phyloP scores from a whole-genome alignment of 805 yeast genomes.

The Lipomyces yamanashiensis region DNA sequence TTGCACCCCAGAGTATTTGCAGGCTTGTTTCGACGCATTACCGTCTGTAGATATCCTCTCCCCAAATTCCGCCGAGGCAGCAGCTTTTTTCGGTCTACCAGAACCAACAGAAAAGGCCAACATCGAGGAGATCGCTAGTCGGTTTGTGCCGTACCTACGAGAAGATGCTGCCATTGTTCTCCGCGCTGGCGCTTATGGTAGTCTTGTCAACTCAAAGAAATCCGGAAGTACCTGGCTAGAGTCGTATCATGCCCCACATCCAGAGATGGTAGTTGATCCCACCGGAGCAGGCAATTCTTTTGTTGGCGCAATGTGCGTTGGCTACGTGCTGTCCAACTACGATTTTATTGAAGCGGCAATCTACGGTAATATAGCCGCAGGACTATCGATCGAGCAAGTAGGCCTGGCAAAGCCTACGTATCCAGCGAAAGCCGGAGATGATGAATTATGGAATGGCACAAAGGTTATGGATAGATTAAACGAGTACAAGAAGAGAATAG shows the following conservation, averaged over 20 bases:
- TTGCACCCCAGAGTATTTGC: slow-evolving; percentile 59
- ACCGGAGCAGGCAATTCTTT: slow-evolving; percentile 96
- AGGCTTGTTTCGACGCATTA: slow-evolving; percentile 48
- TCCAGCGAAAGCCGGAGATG: slow-evolving; percentile 31
- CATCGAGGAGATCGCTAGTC: slow-evolving; percentile 52
- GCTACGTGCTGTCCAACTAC: slow-evolving; percentile 52
- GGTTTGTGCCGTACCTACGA: slow-evolving; percentile 50
- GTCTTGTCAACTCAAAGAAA: slow-evolving; percentile 52
- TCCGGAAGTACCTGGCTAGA: slow-evolving; percentile 57
- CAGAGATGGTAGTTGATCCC: slow-evolving; percentile 70
- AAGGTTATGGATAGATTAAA: slow-evolving; percentile 15
- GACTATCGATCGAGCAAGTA: slow-evolving; percentile 76
- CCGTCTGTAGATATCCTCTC: slow-evolving; percentile 62
- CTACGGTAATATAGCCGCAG: slow-evolving; percentile 78
- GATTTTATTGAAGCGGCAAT: slow-evolving; percentile 56
- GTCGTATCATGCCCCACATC: slow-evolving; percentile 64
- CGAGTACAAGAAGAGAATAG: slow-evolving; percentile 21
- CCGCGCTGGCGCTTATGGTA: slow-evolving; percentile 79
- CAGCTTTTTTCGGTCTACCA: slow-evolving; percentile 57
- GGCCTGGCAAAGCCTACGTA: slow-evolving; percentile 55
- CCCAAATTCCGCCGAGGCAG: slow-evolving; percentile 87
- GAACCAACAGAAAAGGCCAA: slow-evolving; percentile 50
- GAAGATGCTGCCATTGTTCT: slow-evolving; percentile 59
- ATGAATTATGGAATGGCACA: slow-evolving; percentile 65
- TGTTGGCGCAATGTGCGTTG: slow-evolving; percentile 78